These are phyloP conservation scores for Diddensiella transvaalensis DNA, from an alignment of 805 yeast genomes.

Conservation along the genomic window DNA sequence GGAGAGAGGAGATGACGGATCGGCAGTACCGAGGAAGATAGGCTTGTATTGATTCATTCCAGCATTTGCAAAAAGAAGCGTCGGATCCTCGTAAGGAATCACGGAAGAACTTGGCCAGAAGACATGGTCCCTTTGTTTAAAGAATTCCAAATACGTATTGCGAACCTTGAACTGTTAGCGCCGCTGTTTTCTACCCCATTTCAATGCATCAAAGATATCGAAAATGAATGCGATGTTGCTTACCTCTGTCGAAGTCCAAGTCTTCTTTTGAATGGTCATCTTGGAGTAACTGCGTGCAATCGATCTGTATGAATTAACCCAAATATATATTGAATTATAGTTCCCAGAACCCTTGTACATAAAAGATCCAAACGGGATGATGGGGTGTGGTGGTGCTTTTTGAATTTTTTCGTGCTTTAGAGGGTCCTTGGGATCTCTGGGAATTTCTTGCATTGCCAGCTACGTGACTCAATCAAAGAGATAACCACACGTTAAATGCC, in stretches of 20 bases:
- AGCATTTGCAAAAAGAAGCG: slow-evolving; percentile 93
- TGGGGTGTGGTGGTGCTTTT: too few relatives aligned
- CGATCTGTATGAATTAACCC: background rate
- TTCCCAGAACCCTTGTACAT: background rate
- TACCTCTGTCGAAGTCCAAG: slow-evolving; percentile 7
- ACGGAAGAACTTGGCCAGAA: slow-evolving; percentile 92
- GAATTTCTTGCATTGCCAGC: too few relatives aligned
- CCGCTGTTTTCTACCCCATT: slow-evolving; percentile 21
- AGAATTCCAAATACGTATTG: slow-evolving; percentile 78
- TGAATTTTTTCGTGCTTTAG: background rate
- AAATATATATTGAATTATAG: background rate
- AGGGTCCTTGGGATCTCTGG: background rate
- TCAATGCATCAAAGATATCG: background rate
- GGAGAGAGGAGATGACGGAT: slow-evolving; percentile 86
- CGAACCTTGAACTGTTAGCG: too few relatives aligned
- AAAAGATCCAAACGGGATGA: background rate
- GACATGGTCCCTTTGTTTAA: slow-evolving; percentile 63
- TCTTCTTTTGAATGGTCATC: slow-evolving; percentile 1
- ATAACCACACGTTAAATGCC: background rate
- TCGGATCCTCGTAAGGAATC: slow-evolving; percentile 97
- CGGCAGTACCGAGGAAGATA: slow-evolving; percentile 94
- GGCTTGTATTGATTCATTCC: slow-evolving; percentile 99
- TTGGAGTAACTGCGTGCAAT: background rate
- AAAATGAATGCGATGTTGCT: background rate
- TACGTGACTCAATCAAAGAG: too few relatives aligned